Conservation (phyloP, 345 rosid species). For the Kandelia obovata region DNA sequence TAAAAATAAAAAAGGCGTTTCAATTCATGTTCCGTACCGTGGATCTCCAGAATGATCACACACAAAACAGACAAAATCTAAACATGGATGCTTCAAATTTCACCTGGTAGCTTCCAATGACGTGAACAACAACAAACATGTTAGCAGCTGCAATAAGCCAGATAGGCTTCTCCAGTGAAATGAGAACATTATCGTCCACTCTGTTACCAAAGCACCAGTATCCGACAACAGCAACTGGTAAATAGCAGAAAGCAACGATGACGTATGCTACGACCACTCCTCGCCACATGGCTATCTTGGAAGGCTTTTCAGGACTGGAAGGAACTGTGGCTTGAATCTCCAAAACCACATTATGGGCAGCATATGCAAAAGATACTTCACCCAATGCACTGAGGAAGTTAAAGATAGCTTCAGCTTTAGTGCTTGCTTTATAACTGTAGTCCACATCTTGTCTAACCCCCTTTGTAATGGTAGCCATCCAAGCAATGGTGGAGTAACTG, state of each 20-base stretch:
- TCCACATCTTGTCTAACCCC: constrained; percentile 49
- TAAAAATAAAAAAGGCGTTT: too few species aligned
- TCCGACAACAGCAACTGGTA: constrained; percentile 69
- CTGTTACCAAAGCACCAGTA: constrained; percentile 53
- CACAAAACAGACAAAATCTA: not conserved
- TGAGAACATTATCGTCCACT: constrained; percentile 67
- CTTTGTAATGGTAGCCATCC: constrained; percentile 44
- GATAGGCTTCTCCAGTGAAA: constrained; percentile 53
- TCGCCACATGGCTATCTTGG: constrained; percentile 79
- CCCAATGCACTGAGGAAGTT: constrained; percentile 71
- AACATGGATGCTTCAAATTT: not conserved
- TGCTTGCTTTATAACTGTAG: constrained; percentile 47
- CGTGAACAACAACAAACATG: constrained; percentile 72
- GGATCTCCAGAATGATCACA: too few species aligned
- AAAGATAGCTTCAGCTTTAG: constrained; percentile 35
- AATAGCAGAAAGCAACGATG: constrained; percentile 69
- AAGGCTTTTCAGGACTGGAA: constrained; percentile 77
- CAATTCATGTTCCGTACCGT: too few species aligned
- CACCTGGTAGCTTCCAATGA: constrained; percentile 87
- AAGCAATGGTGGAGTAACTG: constrained; percentile 76
- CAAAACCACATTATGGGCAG: constrained; percentile 75
- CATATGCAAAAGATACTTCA: constrained; percentile 77
- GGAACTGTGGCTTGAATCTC: constrained; percentile 95
- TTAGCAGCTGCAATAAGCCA: constrained; percentile 77
- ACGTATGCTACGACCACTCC: constrained; percentile 72